Evolutionary conservation across 139 green algal species (phyloP), one percentile per base, ranked within the genome.

Genomic region (Zygnema circumcarinatum): DNA sequence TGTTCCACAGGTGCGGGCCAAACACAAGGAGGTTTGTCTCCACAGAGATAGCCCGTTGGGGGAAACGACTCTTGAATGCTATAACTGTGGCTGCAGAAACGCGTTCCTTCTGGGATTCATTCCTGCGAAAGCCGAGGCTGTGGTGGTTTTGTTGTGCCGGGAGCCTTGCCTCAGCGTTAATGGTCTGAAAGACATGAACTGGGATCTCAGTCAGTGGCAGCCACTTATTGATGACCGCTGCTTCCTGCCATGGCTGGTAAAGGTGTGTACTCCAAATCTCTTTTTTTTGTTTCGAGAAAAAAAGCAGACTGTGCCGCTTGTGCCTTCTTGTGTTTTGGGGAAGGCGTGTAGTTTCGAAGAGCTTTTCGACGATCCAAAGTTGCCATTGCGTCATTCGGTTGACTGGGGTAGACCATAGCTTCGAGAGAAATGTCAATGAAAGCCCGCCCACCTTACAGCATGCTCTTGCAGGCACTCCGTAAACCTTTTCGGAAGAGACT

Each of bases 81-180:
- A 98, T 90, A 93, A 94, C 80, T 95, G 91, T 42, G 96, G 95
- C 67, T 94, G 84, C 25, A 92, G 95, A 67, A 99, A 99, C 91
- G 92, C 98, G 1, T 99, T 99, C 92, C 92, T 95, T 67, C 93
- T 99, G 32, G 97, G 97, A 22, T 99, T 98, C 93, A 95, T 99
- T 74, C 94, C 96, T 2, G 94, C 98, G 0, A 94, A 93, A 38
- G 91, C 91, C 32, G 94, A 98, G 42, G 95, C 95, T 89, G 96
- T 94, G 31, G 96, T 98, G 41, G 97, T 98, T 86, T 94, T 99
- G 87, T 93, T 99, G 73, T 94, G 92, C 11, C 94, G 97, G 0
- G 96, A 99, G 88, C 29, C 92, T 89, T 29, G 78, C 93, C 22
- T 95, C 93, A 74, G 88, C 92, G 67, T 90, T 29, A 84, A 88